phyloP scores from a whole-genome alignment of 495 filamentous ascomycete species.

The Aspergillus hancockii region DNA sequence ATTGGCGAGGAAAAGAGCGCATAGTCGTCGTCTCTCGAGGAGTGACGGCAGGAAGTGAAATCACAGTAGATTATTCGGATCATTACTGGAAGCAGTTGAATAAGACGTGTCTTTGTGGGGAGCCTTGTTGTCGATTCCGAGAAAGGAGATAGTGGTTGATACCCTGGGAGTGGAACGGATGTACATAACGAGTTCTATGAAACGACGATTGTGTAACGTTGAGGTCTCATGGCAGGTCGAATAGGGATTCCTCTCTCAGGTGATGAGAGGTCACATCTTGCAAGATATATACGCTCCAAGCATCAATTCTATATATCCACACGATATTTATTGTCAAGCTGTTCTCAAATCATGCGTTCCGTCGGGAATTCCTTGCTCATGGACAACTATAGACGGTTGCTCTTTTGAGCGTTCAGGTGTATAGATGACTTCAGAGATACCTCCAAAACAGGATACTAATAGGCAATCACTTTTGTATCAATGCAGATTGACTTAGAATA shows the following conservation, averaged over 20 bases:
- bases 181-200: background rate
- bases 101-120: constrained; percentile 43
- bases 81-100: constrained; percentile 42
- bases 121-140: constrained; percentile 35
- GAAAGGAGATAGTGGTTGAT: background rate
- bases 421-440: background rate
- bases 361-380: background rate
- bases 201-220: background rate
- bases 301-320: background rate
- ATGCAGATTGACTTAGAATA: background rate
- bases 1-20: constrained; percentile 40
- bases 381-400: background rate
- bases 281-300: background rate
- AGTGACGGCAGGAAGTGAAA: constrained; percentile 36
- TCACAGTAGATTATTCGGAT: constrained; percentile 46
- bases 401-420: background rate
- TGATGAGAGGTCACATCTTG: background rate
- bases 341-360: background rate
- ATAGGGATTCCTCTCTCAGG: background rate
- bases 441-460: background rate
- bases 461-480: background rate
- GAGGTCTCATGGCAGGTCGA: constrained; percentile 2
- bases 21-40: constrained; percentile 43
- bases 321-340: background rate
- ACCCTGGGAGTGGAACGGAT: background rate